Evolutionary conservation across 345 rosid species (phyloP).

Genomic region (Luvunga scandens): DNA sequence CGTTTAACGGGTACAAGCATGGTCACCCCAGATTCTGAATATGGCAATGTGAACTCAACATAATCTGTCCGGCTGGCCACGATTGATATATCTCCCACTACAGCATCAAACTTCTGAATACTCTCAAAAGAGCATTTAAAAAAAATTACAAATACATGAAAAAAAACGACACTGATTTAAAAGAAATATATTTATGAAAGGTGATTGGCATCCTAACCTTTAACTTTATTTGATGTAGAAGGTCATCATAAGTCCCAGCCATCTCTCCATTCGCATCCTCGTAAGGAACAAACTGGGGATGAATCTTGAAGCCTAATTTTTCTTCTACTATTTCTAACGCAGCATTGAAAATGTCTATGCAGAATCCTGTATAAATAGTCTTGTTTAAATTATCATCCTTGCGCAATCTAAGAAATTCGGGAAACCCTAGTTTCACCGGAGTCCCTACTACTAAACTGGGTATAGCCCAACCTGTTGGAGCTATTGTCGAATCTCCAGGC

Average conservation of each 20-base stretch:
- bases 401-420: conserved; percentile 28
- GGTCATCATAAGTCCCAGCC: conserved; percentile 23
- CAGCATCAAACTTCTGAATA: conserved; percentile 17
- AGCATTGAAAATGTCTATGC: conserved; percentile 38
- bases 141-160: too few relatives aligned
- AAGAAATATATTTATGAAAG: neutral
- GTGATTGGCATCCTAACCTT: conserved; percentile 10
- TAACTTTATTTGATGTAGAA: conserved; percentile 15
- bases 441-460: conserved; percentile 29
- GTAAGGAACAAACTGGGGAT: conserved; percentile 19
- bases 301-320: conserved; percentile 12
- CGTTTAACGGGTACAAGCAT: conserved; percentile 32
- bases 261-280: conserved; percentile 3
- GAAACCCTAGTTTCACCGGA: conserved; percentile 29
- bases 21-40: conserved; percentile 29
- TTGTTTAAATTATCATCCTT: conserved; percentile 1
- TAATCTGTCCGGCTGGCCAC: conserved; percentile 10
- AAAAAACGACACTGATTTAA: too few relatives aligned
- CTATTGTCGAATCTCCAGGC: conserved; percentile 19
- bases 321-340: conserved; percentile 21
- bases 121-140: too few relatives aligned
- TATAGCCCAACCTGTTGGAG: conserved; percentile 26
- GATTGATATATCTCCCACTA: conserved; percentile 33
- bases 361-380: conserved; percentile 17
- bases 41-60: conserved; percentile 44